These are phyloP conservation scores for Rosa hybrid DNA, from an alignment of 331 rosid species.

Conservation along the genomic window DNA sequence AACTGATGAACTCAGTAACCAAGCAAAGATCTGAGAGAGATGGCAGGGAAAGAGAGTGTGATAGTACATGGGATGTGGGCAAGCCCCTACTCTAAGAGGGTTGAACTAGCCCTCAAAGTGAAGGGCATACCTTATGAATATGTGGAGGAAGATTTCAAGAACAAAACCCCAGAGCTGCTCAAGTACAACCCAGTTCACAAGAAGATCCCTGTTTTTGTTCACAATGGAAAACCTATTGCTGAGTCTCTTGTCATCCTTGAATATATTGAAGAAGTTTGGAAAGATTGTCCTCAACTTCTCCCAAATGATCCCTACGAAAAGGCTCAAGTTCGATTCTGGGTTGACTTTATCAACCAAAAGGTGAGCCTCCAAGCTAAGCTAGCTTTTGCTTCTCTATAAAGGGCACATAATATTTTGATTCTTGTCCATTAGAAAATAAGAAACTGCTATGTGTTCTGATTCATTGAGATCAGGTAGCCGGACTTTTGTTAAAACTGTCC, in stretches of 20 bases:
- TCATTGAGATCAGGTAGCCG: too few relatives aligned
- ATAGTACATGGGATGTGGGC: constrained; percentile 20
- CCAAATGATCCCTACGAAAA: neutral
- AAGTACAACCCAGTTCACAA: constrained; percentile 54
- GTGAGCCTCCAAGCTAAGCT: neutral
- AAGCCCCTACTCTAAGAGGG: constrained; percentile 24
- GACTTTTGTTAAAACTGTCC: too few relatives aligned
- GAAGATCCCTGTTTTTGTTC: constrained; percentile 53
- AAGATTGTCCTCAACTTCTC: neutral
- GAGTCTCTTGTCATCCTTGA: constrained; percentile 44
- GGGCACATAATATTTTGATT: too few relatives aligned
- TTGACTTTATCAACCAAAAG: neutral
- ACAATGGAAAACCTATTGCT: constrained; percentile 32
- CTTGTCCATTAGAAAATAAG: too few relatives aligned
- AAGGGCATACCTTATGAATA: constrained; percentile 28
- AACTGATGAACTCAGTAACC: neutral
- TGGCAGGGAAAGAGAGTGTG: constrained; percentile 14
- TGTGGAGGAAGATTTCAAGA: constrained; percentile 35
- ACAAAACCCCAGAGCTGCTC: constrained; percentile 43
- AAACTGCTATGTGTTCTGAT: too few relatives aligned
- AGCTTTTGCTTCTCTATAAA: neutral
- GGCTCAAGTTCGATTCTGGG: neutral
- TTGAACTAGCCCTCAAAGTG: constrained; percentile 20
- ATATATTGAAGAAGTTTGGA: constrained; percentile 37
- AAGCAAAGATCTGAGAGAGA: neutral